phyloP scores from a whole-genome alignment of 805 yeast genomes.

The Wickerhamomyces sydowiorum region DNA sequence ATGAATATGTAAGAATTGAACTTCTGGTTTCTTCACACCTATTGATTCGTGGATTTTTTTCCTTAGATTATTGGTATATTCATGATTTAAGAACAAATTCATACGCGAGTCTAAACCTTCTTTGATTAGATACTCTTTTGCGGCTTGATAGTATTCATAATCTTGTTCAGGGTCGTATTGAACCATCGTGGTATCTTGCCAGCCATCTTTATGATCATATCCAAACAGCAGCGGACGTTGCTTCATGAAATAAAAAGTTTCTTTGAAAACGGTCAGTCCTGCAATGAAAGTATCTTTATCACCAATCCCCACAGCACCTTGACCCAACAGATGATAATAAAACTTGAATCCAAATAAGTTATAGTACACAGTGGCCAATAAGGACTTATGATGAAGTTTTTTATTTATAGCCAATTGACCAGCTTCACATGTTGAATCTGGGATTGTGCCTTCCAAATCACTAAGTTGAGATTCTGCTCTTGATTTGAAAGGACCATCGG shows the following conservation, averaged over 20 bases:
- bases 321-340: slow-evolving; percentile 66
- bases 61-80: slow-evolving; percentile 13
- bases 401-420: slow-evolving; percentile 67
- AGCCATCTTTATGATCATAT: slow-evolving; percentile 17
- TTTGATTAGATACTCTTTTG: slow-evolving; percentile 11
- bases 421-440: slow-evolving; percentile 68
- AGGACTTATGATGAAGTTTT: slow-evolving; percentile 48
- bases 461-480: slow-evolving; percentile 36
- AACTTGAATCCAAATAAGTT: slow-evolving; percentile 61
- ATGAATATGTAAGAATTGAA: slow-evolving; percentile 24
- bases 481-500: slow-evolving; percentile 39
- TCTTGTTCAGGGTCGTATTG: slow-evolving; percentile 24
- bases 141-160: slow-evolving; percentile 17
- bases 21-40: slow-evolving; percentile 15
- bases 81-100: slow-evolving; percentile 19
- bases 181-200: slow-evolving; percentile 25
- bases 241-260: slow-evolving; percentile 19
- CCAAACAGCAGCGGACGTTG: slow-evolving; percentile 21
- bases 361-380: slow-evolving; percentile 58
- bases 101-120: slow-evolving; percentile 17
- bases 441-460: slow-evolving; percentile 57
- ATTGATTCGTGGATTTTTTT: slow-evolving; percentile 13
- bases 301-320: slow-evolving; percentile 76
- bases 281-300: slow-evolving; percentile 68
- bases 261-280: slow-evolving; percentile 20